These are phyloP conservation scores for Botrytis paeoniae DNA, from an alignment of 2,329 filamentous ascomycete genomes.

Conservation along the genomic window DNA sequence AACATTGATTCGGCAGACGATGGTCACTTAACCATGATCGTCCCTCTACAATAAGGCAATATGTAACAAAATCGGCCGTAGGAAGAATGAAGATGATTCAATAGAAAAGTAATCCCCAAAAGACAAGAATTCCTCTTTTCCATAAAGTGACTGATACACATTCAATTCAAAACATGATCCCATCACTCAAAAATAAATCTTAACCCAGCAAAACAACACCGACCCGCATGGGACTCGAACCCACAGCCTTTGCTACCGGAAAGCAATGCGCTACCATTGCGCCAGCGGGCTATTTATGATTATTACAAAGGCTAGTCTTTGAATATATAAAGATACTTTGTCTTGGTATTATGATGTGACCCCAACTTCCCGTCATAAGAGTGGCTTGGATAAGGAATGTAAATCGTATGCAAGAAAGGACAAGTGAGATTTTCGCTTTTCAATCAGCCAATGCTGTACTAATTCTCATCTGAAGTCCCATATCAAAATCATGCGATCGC, in stretches of 20 bases:
- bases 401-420: background rate
- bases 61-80: background rate
- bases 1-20: background rate
- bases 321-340: background rate
- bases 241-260: background rate
- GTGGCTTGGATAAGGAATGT: background rate
- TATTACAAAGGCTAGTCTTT: rapidly evolving
- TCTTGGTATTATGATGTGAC: background rate
- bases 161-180: background rate
- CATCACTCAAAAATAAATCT: background rate
- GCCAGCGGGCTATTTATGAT: background rate
- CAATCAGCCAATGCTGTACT: rapidly evolving
- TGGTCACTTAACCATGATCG: background rate
- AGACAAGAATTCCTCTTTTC: background rate
- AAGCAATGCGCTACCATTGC: background rate
- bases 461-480: background rate
- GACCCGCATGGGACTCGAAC: background rate
- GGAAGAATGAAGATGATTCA: background rate
- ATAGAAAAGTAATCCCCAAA: too few species aligned
- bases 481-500: background rate
- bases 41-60: background rate
- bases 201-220: background rate
- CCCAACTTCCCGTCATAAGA: background rate
- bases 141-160: background rate
- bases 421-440: background rate